Base-by-base conservation (phyloP, 2,329 filamentous ascomycete genomes). In the Penicillium polonicum region DNA sequence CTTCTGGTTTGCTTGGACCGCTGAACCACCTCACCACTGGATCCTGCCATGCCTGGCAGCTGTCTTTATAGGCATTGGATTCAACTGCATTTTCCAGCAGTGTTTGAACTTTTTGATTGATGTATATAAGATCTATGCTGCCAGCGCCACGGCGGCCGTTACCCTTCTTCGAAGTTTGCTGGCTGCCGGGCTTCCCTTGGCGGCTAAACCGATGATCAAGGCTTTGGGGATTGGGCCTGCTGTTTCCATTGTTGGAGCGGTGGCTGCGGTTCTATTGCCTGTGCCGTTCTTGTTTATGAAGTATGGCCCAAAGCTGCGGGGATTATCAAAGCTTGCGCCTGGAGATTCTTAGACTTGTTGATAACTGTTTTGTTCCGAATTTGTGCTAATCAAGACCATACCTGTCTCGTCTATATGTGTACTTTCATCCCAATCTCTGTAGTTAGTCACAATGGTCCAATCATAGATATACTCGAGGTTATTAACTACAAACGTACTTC, bases 71-170 rank as follows among this genome's bases (percentile, higher is more conserved):
- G 79, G 78, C 1, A 73, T 72, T 5, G 79, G 79, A 15, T 80
- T 80, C 68, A 79, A 76, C 56, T 69, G 74, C 7, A 74, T 78
- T 27, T 80, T 80, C 60, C 76, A 79, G 57, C 76, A 78, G 61
- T 79, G 77, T 50, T 72, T 82, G 56, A 81, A 80, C 59, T 80
- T 76, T 48, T 68, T 81, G 1, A 73, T 80, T 21, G 76, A 78
- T 50, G 68, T 68, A 1, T 77, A 76, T 46, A 68, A 65, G 6
- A 59, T 69, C 2, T 80, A 78, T 57, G 78, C 77, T 1, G 78
- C 78, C 1, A 76, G 72, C 36, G 74, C 78, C 2, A 74, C 74
- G 0, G 74, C 76, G 0, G 76, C 77, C 1, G 76, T 78, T 41
- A 81, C 77, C 0, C 76, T 80, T 58, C 63, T 80, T 10, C 68